Percentiles rank a stretch among this genome's conserved stretches.
These are phyloP conservation scores for Penicillium sp. DNA, from an alignment of 2,329 filamentous ascomycete genomes.

Conservation along the genomic window DNA sequence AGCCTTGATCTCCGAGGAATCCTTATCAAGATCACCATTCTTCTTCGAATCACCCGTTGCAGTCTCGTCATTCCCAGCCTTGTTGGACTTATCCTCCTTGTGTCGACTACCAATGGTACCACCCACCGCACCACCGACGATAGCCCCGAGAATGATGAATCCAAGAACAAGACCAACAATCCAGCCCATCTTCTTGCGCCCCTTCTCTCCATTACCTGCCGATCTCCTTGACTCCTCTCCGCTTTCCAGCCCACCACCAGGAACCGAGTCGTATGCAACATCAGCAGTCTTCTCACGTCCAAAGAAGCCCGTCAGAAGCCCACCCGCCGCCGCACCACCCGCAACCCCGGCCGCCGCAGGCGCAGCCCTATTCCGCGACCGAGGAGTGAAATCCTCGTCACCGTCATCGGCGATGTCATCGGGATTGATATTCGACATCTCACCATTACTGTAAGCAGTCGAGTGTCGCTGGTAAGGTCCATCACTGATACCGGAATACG, in stretches of 20 bases:
- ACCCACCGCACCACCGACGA: conserved; percentile 72
- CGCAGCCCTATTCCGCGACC: conserved; percentile 29
- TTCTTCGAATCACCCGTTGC: conserved; percentile 59
- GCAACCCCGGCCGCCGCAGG: conserved; percentile 40
- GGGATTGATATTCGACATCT: conserved; percentile 62
- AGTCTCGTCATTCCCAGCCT: conserved; percentile 44
- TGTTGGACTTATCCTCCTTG: conserved; percentile 40
- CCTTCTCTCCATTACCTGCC: conserved; percentile 60
- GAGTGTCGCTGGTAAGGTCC: conserved; percentile 66
- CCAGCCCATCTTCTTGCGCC: conserved; percentile 68
- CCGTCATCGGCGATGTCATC: conserved; percentile 82
- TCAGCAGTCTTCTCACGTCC: conserved; percentile 43
- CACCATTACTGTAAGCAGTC: conserved; percentile 46
- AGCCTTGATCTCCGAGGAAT: conserved; percentile 75
- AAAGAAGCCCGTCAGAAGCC: conserved; percentile 46
- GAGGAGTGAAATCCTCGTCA: conserved; percentile 72
- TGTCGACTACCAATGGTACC: conserved; percentile 60
- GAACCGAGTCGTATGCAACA: conserved; percentile 59
- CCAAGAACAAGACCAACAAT: conserved; percentile 65
- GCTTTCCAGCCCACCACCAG: conserved; percentile 30
- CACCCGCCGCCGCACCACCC: conserved; percentile 44
- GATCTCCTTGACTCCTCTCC: conserved; percentile 66
- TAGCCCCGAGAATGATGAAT: conserved; percentile 65
- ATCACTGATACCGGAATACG: conserved; percentile 48
- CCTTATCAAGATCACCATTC: conserved; percentile 69